Evolutionary conservation across 345 rosid genomes (phyloP).

Genomic region (Lumnitzera littorea): DNA sequence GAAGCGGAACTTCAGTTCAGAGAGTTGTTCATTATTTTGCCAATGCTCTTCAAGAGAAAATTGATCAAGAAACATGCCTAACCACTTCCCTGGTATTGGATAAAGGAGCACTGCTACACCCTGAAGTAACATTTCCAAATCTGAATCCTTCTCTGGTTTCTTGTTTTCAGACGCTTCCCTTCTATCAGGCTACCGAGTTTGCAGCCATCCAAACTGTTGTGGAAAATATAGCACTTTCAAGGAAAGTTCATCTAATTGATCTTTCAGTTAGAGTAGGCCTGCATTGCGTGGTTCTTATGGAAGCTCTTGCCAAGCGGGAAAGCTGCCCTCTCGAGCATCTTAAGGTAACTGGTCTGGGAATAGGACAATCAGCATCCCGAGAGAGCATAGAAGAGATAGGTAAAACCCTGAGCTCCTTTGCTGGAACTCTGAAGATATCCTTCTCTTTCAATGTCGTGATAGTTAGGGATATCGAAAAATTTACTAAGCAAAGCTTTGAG

Average conservation of each 20-base stretch:
- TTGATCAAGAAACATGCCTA: slow-evolving; percentile 12
- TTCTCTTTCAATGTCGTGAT: slow-evolving; percentile 8
- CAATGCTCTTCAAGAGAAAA: neutral
- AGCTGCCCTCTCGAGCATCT: slow-evolving; percentile 16
- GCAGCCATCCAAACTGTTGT: slow-evolving; percentile 22
- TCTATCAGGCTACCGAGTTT: slow-evolving; percentile 17
- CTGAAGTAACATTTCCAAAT: neutral
- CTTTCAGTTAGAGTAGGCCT: slow-evolving; percentile 14
- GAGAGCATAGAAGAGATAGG: slow-evolving; percentile 8
- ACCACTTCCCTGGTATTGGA: neutral
- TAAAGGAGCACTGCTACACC: neutral
- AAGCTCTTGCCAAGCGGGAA: slow-evolving; percentile 1
- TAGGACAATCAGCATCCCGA: neutral
- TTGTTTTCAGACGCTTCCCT: slow-evolving; percentile 9
- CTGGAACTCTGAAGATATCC: slow-evolving; percentile 6
- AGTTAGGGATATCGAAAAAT: slow-evolving; percentile 2
- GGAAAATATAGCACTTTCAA: slow-evolving; percentile 12
- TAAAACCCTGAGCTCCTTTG: slow-evolving; percentile 6
- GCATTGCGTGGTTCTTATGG: slow-evolving; percentile 3
- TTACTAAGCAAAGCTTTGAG: slow-evolving; percentile 10
- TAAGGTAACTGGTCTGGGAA: slow-evolving; percentile 15
- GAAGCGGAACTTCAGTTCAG: slow-evolving; percentile 14
- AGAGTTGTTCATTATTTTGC: neutral
- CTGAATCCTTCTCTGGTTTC: slow-evolving; percentile 3
- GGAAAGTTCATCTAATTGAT: slow-evolving; percentile 25